phyloP scores from a whole-genome alignment of 2,329 filamentous ascomycete species.

The Claviceps monticola region DNA sequence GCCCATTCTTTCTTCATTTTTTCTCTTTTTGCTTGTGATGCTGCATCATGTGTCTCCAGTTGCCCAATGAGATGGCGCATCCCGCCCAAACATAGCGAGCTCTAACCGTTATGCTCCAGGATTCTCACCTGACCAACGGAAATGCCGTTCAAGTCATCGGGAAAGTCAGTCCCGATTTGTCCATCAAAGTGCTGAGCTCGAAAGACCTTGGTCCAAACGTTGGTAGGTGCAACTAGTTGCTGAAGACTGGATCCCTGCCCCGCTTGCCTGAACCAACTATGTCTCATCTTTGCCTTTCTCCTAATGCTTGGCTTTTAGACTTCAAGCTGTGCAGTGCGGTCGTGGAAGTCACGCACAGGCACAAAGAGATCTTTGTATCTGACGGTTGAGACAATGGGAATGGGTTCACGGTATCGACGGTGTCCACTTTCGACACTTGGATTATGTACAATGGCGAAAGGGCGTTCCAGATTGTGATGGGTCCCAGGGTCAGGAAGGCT shows the following conservation, averaged over 20 bases:
- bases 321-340: conserved; percentile 62
- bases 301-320: conserved; percentile 35
- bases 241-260: not conserved
- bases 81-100: not conserved
- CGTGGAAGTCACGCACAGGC: conserved; percentile 72
- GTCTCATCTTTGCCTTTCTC: not conserved
- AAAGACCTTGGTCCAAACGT: conserved; percentile 55
- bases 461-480: not conserved
- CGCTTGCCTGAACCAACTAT: not conserved
- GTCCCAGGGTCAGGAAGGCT: not conserved
- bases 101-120: conserved; percentile 29
- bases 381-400: conserved; percentile 17
- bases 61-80: not conserved
- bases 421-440: not conserved
- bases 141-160: conserved; percentile 67
- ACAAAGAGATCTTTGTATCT: conserved; percentile 66
- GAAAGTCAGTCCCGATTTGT: conserved; percentile 62
- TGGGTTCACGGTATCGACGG: not conserved
- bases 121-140: conserved; percentile 53
- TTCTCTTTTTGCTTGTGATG: not conserved
- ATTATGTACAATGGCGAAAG: not conserved
- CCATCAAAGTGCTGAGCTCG: conserved; percentile 54
- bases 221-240: conserved; percentile 39
- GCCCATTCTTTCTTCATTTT: not conserved
- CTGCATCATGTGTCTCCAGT: not conserved